Base-by-base conservation (phyloP, 176 grass and related monocot species). In the Oryza meyeriana region DNA sequence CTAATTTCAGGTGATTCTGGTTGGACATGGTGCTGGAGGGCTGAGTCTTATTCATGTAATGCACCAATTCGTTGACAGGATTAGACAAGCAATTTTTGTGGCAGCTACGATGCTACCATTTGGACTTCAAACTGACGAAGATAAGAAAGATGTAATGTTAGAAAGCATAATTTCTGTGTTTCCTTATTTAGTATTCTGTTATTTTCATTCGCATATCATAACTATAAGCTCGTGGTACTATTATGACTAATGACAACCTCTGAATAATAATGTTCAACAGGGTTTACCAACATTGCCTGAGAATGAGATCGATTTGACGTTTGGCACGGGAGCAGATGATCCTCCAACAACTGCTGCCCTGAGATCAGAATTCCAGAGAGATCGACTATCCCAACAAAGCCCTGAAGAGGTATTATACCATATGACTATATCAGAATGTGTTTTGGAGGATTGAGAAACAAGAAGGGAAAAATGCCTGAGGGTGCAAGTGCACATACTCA, bases 91-190 rank as follows among this genome's bases (percentile, higher is more conserved):
- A 78, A 47, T 90, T 82, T 90, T 90, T 74, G 83, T 90, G 73
- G 88, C 85, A 77, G 91, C 91, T 62, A 83, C 85, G 12, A 94
- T 94, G 91, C 85, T 94, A 39, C 91, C 91, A 76, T 94, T 81
- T 61, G 91, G 91, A 72, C 78, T 86, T 76, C 79, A 80, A 64
- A 85, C 85, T 10, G 75, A 94, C 59, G 80, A 94, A 86, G 91
- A 94, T 76, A 88, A 72, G 41, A 80, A 85, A 83, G 52, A 94
- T 73, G 91, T 94, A 78, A 82, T 68, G 12, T 48, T 77, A 64
- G 61, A 10, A 67, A 55, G 34, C 55, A 59, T 10, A 25, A 59
- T 52, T 4, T 74, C 34, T 76, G 5, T 57, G 2, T 71, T 71
- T 78, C 12, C 59, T 66, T 82, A 18, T 58, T 79, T 4, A 55